These are phyloP conservation scores for Aspergillus campestris DNA, from an alignment of 495 filamentous ascomycete species.

Conservation along the genomic window DNA sequence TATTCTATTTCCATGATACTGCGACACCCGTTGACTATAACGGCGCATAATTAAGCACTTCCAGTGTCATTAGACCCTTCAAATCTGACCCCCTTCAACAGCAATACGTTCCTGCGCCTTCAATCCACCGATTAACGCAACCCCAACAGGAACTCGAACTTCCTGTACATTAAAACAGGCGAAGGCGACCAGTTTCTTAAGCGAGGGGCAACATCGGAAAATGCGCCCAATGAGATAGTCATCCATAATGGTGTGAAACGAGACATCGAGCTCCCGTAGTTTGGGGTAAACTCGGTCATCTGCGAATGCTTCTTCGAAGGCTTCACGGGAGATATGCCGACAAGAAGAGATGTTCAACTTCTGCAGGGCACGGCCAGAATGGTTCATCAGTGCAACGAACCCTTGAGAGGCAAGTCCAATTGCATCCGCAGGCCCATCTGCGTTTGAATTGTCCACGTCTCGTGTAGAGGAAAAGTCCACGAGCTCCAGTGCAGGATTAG, in stretches of 20 bases:
- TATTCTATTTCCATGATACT: too few relatives aligned
- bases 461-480: constrained; percentile 68
- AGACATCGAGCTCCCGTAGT: constrained; percentile 63
- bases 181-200: constrained; percentile 71
- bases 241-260: constrained; percentile 67
- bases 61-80: not conserved
- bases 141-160: constrained; percentile 59
- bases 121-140: constrained; percentile 70
- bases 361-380: constrained; percentile 57
- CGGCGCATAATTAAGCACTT: too few relatives aligned
- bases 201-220: constrained; percentile 61
- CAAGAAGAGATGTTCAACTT: constrained; percentile 68
- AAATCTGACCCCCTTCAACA: constrained; percentile 34
- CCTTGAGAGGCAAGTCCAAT: constrained; percentile 65
- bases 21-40: too few relatives aligned
- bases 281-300: constrained; percentile 51
- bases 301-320: constrained; percentile 64
- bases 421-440: constrained; percentile 45
- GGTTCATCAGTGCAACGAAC: constrained; percentile 74
- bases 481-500: constrained; percentile 57
- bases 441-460: constrained; percentile 61
- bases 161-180: constrained; percentile 72
- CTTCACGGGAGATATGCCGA: constrained; percentile 59
- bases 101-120: constrained; percentile 54
- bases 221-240: constrained; percentile 66